Percentiles rank a stretch among this genome's conserved stretches.
phyloP scores from a whole-genome alignment of 148 eudicot species.

The Amaranthus cruentus region DNA sequence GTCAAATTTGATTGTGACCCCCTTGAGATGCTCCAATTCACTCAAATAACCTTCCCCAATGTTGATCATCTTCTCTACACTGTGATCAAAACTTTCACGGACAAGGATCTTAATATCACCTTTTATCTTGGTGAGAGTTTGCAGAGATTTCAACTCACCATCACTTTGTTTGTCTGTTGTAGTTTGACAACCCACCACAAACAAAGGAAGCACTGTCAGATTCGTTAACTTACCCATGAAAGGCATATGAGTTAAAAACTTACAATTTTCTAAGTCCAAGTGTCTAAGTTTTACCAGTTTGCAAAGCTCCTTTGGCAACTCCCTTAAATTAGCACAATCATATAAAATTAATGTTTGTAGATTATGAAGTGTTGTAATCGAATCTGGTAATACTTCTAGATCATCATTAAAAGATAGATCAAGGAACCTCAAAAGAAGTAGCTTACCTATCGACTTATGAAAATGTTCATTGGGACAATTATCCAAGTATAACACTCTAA shows the following conservation, averaged over 20 bases:
- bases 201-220: too few relatives aligned
- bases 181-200: too few relatives aligned
- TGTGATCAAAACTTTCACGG: too few relatives aligned
- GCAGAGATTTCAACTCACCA: too few relatives aligned
- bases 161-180: too few relatives aligned
- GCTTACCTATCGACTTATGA: not conserved
- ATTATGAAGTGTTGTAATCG: not conserved
- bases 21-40: too few relatives aligned
- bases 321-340: rapidly evolving
- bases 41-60: too few relatives aligned
- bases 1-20: rapidly evolving
- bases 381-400: not conserved
- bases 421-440: not conserved
- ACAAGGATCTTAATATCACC: not conserved
- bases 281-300: conserved; percentile 6
- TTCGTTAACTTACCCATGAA: too few relatives aligned
- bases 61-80: too few relatives aligned
- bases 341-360: not conserved
- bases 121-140: too few relatives aligned
- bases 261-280: not conserved
- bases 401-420: not conserved
- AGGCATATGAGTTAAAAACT: too few relatives aligned
- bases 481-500: not conserved
- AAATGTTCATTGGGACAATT: rapidly evolving
- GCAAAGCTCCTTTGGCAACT: not conserved